Conservation (phyloP, 805 yeast genomes). For the Candida succiphila region DNA sequence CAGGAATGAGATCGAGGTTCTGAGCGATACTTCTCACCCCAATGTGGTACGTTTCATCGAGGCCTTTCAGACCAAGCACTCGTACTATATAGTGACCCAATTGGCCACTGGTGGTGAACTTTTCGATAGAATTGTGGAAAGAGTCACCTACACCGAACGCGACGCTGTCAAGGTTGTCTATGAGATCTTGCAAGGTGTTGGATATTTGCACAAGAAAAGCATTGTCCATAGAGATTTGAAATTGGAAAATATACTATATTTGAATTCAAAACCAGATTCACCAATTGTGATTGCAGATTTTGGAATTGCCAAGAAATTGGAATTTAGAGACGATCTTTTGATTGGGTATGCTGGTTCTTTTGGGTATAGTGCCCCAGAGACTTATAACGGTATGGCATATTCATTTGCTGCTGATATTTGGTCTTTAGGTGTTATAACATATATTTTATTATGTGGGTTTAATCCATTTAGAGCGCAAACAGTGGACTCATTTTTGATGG, state of each 20-base stretch:
- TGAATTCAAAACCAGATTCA: conserved; percentile 40
- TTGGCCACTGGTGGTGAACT: conserved; percentile 86
- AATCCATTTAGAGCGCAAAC: conserved; percentile 69
- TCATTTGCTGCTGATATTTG: conserved; percentile 88
- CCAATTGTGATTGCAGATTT: conserved; percentile 77
- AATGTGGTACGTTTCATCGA: conserved; percentile 74
- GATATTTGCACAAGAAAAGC: conserved; percentile 56
- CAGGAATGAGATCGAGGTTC: conserved; percentile 57
- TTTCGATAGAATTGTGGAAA: conserved; percentile 65
- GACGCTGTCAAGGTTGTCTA: conserved; percentile 63
- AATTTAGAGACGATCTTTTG: conserved; percentile 22
- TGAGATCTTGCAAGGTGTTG: conserved; percentile 62
- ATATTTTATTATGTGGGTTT: conserved; percentile 78
- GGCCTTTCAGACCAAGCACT: conserved; percentile 81
- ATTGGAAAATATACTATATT: conserved; percentile 74
- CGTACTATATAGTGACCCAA: conserved; percentile 79
- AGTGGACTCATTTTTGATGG: conserved; percentile 56
- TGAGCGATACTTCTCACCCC: conserved; percentile 58
- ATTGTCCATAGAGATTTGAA: conserved; percentile 84
- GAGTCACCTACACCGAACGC: conserved; percentile 70
- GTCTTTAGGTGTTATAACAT: conserved; percentile 82
- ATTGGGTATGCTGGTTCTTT: conserved; percentile 75
- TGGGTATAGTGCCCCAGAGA: conserved; percentile 92
- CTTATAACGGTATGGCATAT: conserved; percentile 60
- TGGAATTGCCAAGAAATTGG: conserved; percentile 71